Percentiles rank a stretch among this genome's conserved stretches.
Conservation (phyloP, 2,329 filamentous ascomycete genomes). For the Ophiostoma novo-ulmi region DNA sequence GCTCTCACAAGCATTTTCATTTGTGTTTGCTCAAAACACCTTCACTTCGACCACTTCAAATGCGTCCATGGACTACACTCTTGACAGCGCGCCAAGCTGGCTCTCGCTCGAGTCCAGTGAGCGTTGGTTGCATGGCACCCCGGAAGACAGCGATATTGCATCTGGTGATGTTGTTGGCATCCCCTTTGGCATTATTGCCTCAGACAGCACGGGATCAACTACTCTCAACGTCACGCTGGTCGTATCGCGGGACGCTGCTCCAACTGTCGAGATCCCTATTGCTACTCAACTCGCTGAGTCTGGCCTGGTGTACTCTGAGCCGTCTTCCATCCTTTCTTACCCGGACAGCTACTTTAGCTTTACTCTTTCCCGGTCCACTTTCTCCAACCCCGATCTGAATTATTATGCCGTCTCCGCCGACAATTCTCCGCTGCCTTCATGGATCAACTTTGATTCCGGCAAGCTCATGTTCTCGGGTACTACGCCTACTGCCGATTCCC, state of each 20-base stretch:
- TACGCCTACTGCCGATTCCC: constrained; percentile 59
- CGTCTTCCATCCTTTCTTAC: constrained; percentile 53
- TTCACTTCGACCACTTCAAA: constrained; percentile 53
- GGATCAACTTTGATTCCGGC: constrained; percentile 67
- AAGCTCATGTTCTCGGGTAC: constrained; percentile 64
- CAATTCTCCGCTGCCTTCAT: constrained; percentile 78
- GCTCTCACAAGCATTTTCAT: constrained; percentile 60
- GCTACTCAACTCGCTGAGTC: constrained; percentile 53
- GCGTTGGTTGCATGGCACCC: constrained; percentile 66
- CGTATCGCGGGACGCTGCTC: constrained; percentile 55
- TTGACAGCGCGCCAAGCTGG: constrained; percentile 65
- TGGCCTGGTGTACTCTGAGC: constrained; percentile 53
- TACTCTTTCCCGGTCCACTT: constrained; percentile 54
- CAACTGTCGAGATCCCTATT: constrained; percentile 52
- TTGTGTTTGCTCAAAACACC: constrained; percentile 67
- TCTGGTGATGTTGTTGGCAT: constrained; percentile 49
- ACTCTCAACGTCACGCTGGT: constrained; percentile 65
- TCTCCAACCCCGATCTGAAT: constrained; percentile 53
- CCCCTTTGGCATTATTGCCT: constrained; percentile 63
- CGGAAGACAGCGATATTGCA: constrained; percentile 47
- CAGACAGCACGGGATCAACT: constrained; percentile 58
- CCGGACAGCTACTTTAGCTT: constrained; percentile 51
- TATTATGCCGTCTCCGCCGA: constrained; percentile 75
- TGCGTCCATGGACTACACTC: constrained; percentile 57
- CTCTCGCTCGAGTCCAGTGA: constrained; percentile 62